Evolutionary conservation across 805 yeast genomes (phyloP), one percentile per base, ranked within the genome.

Genomic region (Pichia insulana): DNA sequence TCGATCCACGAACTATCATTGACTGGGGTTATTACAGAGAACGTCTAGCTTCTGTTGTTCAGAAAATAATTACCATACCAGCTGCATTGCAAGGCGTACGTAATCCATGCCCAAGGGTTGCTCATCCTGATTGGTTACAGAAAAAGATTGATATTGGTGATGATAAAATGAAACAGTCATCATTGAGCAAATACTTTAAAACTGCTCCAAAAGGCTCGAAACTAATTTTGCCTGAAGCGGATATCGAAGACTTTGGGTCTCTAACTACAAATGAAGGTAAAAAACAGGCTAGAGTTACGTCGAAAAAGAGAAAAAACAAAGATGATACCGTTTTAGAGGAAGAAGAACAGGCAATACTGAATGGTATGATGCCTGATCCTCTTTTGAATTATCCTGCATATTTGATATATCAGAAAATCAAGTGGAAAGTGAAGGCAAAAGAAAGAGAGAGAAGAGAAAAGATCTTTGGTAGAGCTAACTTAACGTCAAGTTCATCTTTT

Each of bases 21-120:
- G 97, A 92, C 61, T 92, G 99, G 99, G 77, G 67, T 18, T 92
- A 92, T 58, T 92, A 92, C 58, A 72, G 80, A 48, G 96, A 87
- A 54, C 77, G 99, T 54, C 70, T 92, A 30, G 94, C 90, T 0
- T 87, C 96, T 2, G 95, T 89, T 6, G 79, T 94, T 34, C 96
- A 89, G 59, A 92, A 94, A 63, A 87, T 92, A 53, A 85, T 92
- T 51, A 83, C 96, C 0, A 90, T 92, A 51, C 99, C 99, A 2
- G 99, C 99, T 4, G 97, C 97, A 6, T 68, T 90, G 42, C 98
- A 92, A 64, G 77, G 78, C 40, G 76, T 90, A 15, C 63, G 69
- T 12, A 94, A 92, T 55, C 99, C 99, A 0, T 97, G 94, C 35
- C 97, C 97, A 5, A 70, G 97, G 51, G 90, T 94, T 7, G 75